Percentiles rank a stretch among this genome's conserved stretches.
phyloP scores from a whole-genome alignment of 108 stramenopile genomes.

The Conticribra weissflogii region DNA sequence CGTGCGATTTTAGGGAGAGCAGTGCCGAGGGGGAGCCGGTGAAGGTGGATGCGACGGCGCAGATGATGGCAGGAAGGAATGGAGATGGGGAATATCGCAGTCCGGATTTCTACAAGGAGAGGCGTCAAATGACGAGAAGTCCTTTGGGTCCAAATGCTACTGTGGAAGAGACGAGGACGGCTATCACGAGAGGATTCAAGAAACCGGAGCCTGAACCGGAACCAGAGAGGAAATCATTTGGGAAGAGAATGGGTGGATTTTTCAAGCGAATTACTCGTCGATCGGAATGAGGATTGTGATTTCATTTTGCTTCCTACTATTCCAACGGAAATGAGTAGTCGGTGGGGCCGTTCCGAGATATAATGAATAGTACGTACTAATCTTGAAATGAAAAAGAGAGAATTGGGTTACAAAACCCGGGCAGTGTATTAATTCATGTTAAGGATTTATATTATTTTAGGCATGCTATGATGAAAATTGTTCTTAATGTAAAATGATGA shows the following conservation, averaged over 20 bases:
- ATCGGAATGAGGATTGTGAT: not conserved
- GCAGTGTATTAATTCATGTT: slow-evolving; percentile 1
- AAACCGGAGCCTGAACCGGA: slow-evolving; percentile 45
- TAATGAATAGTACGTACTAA: too few species aligned
- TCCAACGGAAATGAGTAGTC: too few species aligned
- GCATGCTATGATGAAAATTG: not conserved
- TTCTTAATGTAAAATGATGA: not conserved
- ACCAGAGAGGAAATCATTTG: slow-evolving; percentile 36
- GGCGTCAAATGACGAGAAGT: slow-evolving; percentile 62
- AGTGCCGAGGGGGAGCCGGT: slow-evolving; percentile 22
- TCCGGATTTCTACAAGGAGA: slow-evolving; percentile 66
- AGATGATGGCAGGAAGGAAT: slow-evolving; percentile 11
- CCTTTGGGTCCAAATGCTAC: slow-evolving; percentile 63
- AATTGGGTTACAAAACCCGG: not conserved
- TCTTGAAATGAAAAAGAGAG: not conserved
- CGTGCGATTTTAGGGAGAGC: slow-evolving; percentile 58
- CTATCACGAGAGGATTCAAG: slow-evolving; percentile 69
- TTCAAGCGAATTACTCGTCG: slow-evolving; percentile 27
- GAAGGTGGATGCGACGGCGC: slow-evolving; percentile 6
- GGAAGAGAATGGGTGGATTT: slow-evolving; percentile 43
- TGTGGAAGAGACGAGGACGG: slow-evolving; percentile 62
- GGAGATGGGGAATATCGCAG: slow-evolving; percentile 47
- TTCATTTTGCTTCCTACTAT: not conserved
- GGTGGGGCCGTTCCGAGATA: too few species aligned
- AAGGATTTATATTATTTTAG: not conserved